Evolutionary conservation across 1,139 yeast species (phyloP).

Genomic region (Sugiyamaella novakii): DNA sequence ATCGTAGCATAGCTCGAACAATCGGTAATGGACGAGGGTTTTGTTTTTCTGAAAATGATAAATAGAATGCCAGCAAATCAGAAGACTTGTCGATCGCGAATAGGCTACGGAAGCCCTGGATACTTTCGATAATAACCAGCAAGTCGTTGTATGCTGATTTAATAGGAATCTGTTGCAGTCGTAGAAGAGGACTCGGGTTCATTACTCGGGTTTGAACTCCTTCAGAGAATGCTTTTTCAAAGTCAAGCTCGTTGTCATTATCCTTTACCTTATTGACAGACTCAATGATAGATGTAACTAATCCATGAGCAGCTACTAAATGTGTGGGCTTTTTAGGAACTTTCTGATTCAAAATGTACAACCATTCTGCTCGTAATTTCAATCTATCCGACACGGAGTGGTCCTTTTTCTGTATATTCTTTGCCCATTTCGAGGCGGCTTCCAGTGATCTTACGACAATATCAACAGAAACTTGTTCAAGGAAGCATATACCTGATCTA

Average conservation of each 20-base stretch:
- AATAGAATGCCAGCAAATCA: constrained; percentile 38
- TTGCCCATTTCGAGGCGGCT: constrained; percentile 29
- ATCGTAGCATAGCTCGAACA: constrained; percentile 38
- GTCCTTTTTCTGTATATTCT: constrained; percentile 18
- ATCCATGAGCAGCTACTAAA: constrained; percentile 24
- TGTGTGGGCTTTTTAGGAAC: constrained; percentile 31
- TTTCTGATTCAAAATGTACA: constrained; percentile 29
- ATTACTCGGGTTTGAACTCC: constrained; percentile 38
- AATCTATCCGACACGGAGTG: constrained; percentile 24
- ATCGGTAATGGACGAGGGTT: constrained; percentile 34
- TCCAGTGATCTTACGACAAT: constrained; percentile 31
- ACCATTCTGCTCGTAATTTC: constrained; percentile 28
- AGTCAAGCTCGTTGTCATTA: not conserved
- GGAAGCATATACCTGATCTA: constrained; percentile 30
- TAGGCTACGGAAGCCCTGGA: constrained; percentile 28
- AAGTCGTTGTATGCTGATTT: constrained; percentile 33
- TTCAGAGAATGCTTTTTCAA: constrained; percentile 27
- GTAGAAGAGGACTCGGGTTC: constrained; percentile 38
- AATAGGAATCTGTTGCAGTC: constrained; percentile 27
- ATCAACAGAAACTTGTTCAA: constrained; percentile 30
- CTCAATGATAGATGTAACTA: constrained; percentile 13
- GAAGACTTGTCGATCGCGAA: constrained; percentile 30
- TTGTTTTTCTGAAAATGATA: constrained; percentile 31
- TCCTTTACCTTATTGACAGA: constrained; percentile 6
- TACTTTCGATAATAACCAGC: constrained; percentile 27